Conservation (phyloP, 2,329 filamentous ascomycete genomes). For the Drechslera avenae region DNA sequence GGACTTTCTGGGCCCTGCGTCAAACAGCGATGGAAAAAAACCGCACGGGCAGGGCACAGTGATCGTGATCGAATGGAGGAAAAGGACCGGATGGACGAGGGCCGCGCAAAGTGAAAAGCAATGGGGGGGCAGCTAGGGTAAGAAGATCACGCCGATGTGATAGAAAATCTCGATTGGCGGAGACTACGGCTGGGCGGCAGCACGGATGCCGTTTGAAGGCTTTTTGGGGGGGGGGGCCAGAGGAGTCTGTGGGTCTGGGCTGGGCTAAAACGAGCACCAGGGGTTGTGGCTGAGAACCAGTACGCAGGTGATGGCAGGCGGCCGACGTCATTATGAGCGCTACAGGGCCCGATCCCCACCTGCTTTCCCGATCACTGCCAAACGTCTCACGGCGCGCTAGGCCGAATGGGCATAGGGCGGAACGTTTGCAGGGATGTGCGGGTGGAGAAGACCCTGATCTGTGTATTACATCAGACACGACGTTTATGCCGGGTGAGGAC, state of each 20-base stretch:
- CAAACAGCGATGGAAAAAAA: not conserved
- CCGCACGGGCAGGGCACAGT: not conserved
- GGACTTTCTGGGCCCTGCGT: conserved; percentile 13
- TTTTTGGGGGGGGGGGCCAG: conserved; percentile 19
- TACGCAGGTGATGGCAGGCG: not conserved
- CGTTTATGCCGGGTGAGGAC: conserved; percentile 19
- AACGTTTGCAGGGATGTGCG: conserved; percentile 10
- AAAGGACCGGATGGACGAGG: conserved; percentile 7
- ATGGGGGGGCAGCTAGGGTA: conserved; percentile 7
- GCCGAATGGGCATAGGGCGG: not conserved
- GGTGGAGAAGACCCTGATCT: conserved; percentile 29
- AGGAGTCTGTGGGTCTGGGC: conserved; percentile 8
- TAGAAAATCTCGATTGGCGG: conserved; percentile 22
- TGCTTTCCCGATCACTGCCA: conserved; percentile 20
- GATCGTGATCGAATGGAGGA: conserved; percentile 5
- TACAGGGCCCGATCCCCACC: conserved; percentile 18
- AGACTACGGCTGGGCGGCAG: conserved; percentile 8
- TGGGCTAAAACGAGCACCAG: conserved; percentile 13
- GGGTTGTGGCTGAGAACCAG: conserved; percentile 20
- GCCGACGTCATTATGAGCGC: conserved; percentile 21
- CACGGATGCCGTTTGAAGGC: conserved; percentile 19
- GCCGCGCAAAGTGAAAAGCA: conserved; percentile 11
- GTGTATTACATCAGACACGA: conserved; percentile 31
- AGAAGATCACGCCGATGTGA: conserved; percentile 15
- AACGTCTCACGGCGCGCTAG: conserved; percentile 11